Evolutionary conservation across 495 filamentous ascomycete genomes (phyloP), one percentile per base, ranked within the genome.

Genomic region (Aspergillus coremiiformis): DNA sequence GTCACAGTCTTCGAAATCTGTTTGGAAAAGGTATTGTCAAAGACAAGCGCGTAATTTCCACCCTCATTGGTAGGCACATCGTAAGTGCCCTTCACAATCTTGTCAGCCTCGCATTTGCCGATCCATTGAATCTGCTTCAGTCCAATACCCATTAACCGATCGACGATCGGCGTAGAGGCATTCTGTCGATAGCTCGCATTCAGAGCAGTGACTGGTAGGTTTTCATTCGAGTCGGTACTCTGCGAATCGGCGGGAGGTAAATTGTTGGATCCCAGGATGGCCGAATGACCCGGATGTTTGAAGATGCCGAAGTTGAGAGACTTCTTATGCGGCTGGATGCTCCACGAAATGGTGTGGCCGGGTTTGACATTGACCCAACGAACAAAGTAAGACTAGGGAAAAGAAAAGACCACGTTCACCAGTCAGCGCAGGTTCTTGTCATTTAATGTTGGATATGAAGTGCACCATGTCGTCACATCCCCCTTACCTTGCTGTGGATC

Each of bases 21-120:
- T 71, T 96, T 97, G 44, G 91, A 94, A 66, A 97, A 97, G 27
- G 94, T 98, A 64, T 98, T 98, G 78, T 98, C 93, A 64, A 98
- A 96, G 22, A 97, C 88, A 49, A 98, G 76, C 26, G 89, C 93
- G 67, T 94, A 98, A 82, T 96, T 96, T 51, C 91, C 93, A 2
- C 86, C 88, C 47, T 88, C 82, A 12, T 77, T 79, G 33, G 67
- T 59, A 4, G 73, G 67, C 14, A 96, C 89, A 64, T 94, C 83
- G 66, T 89, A 89, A 14, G 85, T 93, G 0, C 93, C 93, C 64
- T 90, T 86, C 10, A 89, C 84, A n/a, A 95, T 90, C 72, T 89
- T 92, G 71, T 97, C 92, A 23, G 93, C 89, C 66, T 97, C 91
- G 69, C 90, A 96, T 69, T 90, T 94, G 14, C 93, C 93, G 55